Percentiles rank a stretch among this genome's conserved stretches.
Evolutionary conservation across 495 filamentous ascomycete genomes (phyloP).

Genomic region (Pseudotulostoma volvatum): DNA sequence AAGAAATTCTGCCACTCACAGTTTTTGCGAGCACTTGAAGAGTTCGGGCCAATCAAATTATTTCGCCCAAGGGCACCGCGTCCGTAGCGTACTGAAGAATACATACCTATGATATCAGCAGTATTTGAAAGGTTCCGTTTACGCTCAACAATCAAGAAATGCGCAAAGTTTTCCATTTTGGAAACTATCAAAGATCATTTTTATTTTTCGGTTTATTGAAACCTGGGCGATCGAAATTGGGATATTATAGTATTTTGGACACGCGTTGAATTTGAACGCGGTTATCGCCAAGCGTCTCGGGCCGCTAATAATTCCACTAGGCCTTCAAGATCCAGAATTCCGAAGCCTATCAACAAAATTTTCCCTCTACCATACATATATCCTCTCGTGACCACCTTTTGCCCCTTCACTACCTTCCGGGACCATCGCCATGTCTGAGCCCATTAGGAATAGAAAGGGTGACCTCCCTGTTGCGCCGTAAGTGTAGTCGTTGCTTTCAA

Average conservation of each 20-base stretch:
- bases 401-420: not conserved
- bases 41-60: no score
- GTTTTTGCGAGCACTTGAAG: no score
- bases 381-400: not conserved
- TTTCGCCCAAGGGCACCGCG: no score
- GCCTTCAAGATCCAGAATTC: not conserved
- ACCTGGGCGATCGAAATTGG: not conserved
- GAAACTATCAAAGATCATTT: not conserved
- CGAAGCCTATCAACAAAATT: not conserved
- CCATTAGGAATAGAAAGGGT: slow-evolving; percentile 77
- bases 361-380: not conserved
- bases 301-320: not conserved
- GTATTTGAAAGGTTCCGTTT: no score
- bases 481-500: slow-evolving; percentile 21
- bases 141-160: no score
- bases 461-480: slow-evolving; percentile 74
- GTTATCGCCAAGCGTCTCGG: not conserved
- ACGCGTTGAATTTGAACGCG: not conserved
- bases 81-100: no score
- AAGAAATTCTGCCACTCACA: no score
- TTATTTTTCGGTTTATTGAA: not conserved
- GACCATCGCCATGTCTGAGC: slow-evolving; percentile 57
- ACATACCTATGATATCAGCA: no score
- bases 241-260: not conserved
- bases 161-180: not conserved